These are phyloP conservation scores for Tripterygium wilfordii DNA, from an alignment of 177 flowering plant genomes.

Conservation along the genomic window DNA sequence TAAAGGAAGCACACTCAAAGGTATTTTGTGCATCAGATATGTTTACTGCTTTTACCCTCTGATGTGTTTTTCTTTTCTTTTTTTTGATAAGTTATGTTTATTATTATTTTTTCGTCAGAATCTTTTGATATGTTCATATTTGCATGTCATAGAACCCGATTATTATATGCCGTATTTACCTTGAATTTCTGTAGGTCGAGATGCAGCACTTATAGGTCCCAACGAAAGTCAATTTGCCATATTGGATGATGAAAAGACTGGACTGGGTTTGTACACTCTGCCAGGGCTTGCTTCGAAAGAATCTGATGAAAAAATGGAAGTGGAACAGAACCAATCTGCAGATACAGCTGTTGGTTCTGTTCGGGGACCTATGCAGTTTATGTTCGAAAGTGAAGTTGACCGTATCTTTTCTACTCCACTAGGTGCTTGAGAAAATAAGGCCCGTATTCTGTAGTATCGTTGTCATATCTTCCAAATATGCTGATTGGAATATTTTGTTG, in stretches of 20 bases:
- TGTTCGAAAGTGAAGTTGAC: constrained; percentile 91
- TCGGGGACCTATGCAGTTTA: constrained; percentile 66
- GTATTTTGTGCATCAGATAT: constrained; percentile 26
- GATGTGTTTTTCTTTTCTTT: no score
- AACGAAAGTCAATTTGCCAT: constrained; percentile 87
- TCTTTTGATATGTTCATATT: no score
- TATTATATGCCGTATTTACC: no score
- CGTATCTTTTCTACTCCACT: constrained; percentile 91
- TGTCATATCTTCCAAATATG: no score
- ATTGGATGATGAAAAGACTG: constrained; percentile 89
- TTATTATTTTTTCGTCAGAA: no score
- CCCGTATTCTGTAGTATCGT: background rate
- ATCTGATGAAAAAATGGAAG: constrained; percentile 32
- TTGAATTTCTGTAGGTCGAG: constrained; percentile 62
- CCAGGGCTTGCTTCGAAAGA: constrained; percentile 53
- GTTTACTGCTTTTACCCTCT: background rate
- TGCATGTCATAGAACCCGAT: no score
- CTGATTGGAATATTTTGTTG: constrained; percentile 16
- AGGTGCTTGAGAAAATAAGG: constrained; percentile 36
- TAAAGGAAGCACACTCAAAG: constrained; percentile 80
- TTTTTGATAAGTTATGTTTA: no score
- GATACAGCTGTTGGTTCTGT: constrained; percentile 47
- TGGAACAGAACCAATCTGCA: constrained; percentile 38
- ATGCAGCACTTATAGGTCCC: constrained; percentile 92
- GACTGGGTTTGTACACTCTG: constrained; percentile 62